Conservation (phyloP, 2,329 filamentous ascomycete genomes). For the Diaporthe eres region DNA sequence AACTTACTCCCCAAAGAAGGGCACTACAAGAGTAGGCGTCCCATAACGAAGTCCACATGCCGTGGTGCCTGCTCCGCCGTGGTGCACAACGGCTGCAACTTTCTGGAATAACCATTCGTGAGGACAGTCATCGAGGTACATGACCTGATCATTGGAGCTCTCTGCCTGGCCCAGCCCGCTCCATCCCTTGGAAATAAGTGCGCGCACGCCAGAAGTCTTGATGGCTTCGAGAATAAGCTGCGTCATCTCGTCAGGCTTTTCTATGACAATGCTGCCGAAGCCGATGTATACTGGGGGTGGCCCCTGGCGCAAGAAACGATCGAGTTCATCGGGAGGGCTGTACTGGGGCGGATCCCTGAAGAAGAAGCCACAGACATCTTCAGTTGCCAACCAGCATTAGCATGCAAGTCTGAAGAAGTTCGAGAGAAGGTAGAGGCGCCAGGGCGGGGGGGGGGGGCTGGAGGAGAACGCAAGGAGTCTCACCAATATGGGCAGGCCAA, state of each 20-base stretch:
- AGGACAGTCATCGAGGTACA: constrained; percentile 66
- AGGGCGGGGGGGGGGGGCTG: too few species aligned
- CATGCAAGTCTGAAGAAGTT: too few species aligned
- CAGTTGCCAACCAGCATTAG: too few species aligned
- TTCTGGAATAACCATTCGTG: constrained; percentile 71
- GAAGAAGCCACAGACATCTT: constrained; percentile 27
- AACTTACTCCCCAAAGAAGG: constrained; percentile 55
- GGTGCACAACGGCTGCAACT: constrained; percentile 69
- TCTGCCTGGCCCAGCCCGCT: constrained; percentile 44
- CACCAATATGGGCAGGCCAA: neutral
- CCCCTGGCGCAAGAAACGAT: constrained; percentile 46
- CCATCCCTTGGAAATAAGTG: constrained; percentile 61
- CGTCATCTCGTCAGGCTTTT: constrained; percentile 57
- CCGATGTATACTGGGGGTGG: constrained; percentile 58
- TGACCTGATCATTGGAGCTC: constrained; percentile 51
- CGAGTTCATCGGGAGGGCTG: neutral
- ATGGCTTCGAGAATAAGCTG: constrained; percentile 58
- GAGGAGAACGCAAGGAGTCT: too few species aligned
- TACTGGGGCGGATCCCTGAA: constrained; percentile 5
- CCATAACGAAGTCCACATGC: constrained; percentile 66
- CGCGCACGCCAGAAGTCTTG: constrained; percentile 58
- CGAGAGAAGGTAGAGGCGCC: too few species aligned
- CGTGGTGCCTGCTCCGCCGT: constrained; percentile 72
- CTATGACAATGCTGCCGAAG: constrained; percentile 65
- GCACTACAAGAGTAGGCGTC: constrained; percentile 67